Base-by-base conservation (phyloP, 164 flowering plant species). In the Aristolochia fimbriata region DNA sequence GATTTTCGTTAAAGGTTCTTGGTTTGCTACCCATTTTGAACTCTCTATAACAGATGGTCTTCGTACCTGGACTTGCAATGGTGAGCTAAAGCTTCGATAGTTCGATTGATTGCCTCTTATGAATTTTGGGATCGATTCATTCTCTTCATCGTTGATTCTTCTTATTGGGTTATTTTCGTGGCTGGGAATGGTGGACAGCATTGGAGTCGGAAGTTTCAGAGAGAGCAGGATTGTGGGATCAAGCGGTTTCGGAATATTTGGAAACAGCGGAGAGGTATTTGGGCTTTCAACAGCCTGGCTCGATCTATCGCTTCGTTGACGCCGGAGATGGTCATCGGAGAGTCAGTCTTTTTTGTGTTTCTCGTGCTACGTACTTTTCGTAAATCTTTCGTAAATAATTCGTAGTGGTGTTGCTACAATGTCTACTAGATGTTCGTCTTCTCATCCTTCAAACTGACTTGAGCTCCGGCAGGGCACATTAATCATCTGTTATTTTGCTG, bases 211-310 rank as follows among this genome's bases (percentile, higher is more conserved):
- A 92, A 62, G 96, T 92, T 52, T 67, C 59, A 19, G 88, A 86
- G 63, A 75, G 96, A 43, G 96, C 96, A 15, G 74, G 74, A 9
- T 88, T 80, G 64, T 92, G 98, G 98, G 98, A 92, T 61, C 97
- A 92, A 62, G 77, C 87, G 45, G 86, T 80, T 33, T 31, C 77
- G 1, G 91, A 83, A n/a, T 92, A 92, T 68, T 68, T 92, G 46
- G 78, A 75, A 12, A 70, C 83, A 56, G 84, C 96, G 0, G 96
- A 92, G 80, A 70, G 70, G 24, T 76, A 82, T 63, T 69, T 92
- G 55, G 97, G 89, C 74, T 87, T 83, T 81, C 93, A 81, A 57
- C 96, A 87, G 62, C 91, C 95, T 4, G 86, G 78, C 53, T 91
- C 96, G 7, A 73, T 73, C 43, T 91, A 91, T 65, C 62, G 73